A percentile compares a stretch with the other conserved stretches of the same genome.
Conservation (phyloP, 768 basidiomycete species). For the Pisolithus marmoratus region DNA sequence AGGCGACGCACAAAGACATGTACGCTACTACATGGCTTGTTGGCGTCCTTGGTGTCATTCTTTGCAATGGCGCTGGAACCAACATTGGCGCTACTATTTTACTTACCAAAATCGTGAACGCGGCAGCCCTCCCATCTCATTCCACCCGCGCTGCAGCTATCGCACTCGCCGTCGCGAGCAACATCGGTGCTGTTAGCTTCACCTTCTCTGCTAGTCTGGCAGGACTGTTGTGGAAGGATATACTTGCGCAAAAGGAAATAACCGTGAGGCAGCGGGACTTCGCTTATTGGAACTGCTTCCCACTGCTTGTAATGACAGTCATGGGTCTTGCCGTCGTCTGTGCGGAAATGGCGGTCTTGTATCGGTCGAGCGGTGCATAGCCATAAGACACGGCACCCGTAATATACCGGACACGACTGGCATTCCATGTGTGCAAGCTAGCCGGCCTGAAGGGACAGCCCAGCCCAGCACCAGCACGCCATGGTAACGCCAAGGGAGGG, state of each 20-base stretch:
- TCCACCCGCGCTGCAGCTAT: conserved; percentile 51
- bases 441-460: too few relatives aligned
- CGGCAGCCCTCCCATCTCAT: conserved; percentile 31
- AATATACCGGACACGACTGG: too few relatives aligned
- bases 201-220: conserved; percentile 87
- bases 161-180: conserved; percentile 79
- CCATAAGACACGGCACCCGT: background rate
- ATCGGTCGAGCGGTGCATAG: conserved; percentile 8
- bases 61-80: conserved; percentile 81
- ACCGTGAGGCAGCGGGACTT: conserved; percentile 56
- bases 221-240: conserved; percentile 77
- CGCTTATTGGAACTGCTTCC: conserved; percentile 65
- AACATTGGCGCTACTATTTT: conserved; percentile 92
- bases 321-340: conserved; percentile 67
- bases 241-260: conserved; percentile 70
- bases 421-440: too few relatives aligned
- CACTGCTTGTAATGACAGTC: conserved; percentile 58
- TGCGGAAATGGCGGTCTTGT: conserved; percentile 66
- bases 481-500: too few relatives aligned
- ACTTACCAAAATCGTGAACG: conserved; percentile 70
- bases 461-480: too few relatives aligned
- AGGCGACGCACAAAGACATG: conserved; percentile 36
- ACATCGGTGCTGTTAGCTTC: conserved; percentile 87
- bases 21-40: conserved; percentile 58
- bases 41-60: conserved; percentile 63